Conservation (phyloP, 2,329 filamentous ascomycete species). For the Colletotrichum neosansevieriae region DNA sequence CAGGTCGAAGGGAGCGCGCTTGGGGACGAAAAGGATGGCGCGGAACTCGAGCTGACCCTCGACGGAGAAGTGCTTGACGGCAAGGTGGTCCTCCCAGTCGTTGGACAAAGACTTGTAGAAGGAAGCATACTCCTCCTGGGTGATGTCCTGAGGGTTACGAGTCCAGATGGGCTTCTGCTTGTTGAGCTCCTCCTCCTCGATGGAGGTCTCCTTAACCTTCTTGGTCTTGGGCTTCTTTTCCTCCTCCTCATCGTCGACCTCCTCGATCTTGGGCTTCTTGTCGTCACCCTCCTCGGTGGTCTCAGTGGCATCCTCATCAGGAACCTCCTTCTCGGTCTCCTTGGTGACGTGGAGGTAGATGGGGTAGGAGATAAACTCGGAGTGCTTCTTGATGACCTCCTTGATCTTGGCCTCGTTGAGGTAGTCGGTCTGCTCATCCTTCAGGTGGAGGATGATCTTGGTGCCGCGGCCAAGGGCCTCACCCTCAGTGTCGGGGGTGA, state of each 20-base stretch:
- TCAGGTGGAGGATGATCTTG: constrained; percentile 98
- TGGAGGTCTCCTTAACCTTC: constrained; percentile 98
- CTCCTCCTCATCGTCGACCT: constrained; percentile 88
- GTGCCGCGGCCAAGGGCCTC: constrained; percentile 93
- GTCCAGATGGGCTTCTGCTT: constrained; percentile 99
- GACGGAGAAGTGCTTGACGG: constrained; percentile 99
- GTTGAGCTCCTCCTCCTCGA: constrained; percentile 99
- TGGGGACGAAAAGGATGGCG: constrained; percentile 98
- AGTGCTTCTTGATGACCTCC: constrained; percentile 99
- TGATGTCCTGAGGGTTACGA: constrained; percentile 95
- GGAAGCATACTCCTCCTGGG: constrained; percentile 93
- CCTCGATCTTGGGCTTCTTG: constrained; percentile 97
- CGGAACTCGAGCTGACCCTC: constrained; percentile 99
- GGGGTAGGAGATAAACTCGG: constrained; percentile 99
- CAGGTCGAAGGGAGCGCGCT: constrained; percentile 99
- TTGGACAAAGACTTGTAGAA: constrained; percentile 99
- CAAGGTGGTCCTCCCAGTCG: constrained; percentile 99
- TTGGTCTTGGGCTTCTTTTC: constrained; percentile 98
- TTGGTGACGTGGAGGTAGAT: constrained; percentile 99
- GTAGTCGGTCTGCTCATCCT: constrained; percentile 99
- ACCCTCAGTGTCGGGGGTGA: constrained; percentile 89
- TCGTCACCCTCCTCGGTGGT: constrained; percentile 77
- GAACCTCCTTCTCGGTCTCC: constrained; percentile 99
- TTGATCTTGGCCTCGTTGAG: constrained; percentile 99
- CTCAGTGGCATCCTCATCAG: constrained; percentile 87